phyloP scores from a whole-genome alignment of 2,329 filamentous ascomycete species.

The Podosphaera xanthii region DNA sequence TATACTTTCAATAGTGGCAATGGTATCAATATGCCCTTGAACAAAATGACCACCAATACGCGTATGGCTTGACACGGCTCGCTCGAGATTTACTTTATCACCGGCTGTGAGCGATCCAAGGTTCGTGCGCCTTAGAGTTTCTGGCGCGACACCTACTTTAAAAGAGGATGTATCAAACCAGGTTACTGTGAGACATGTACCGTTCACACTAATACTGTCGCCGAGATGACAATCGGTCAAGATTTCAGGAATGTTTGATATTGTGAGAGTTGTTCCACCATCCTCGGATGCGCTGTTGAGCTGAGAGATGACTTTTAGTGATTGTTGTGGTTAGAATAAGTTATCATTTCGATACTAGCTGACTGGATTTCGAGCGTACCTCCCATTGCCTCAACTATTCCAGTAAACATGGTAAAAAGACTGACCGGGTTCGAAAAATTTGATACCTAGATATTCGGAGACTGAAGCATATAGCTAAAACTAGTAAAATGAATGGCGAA shows the following conservation, averaged over 20 bases:
- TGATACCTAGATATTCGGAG: too few relatives aligned
- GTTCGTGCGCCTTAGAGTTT: constrained; percentile 89
- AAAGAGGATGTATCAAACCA: constrained; percentile 39
- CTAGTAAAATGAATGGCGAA: too few relatives aligned
- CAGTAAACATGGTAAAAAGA: constrained; percentile 2
- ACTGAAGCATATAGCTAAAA: too few relatives aligned
- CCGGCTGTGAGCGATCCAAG: constrained; percentile 48
- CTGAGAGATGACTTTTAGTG: constrained; percentile 47
- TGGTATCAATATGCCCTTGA: constrained; percentile 89
- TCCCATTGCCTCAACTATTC: constrained; percentile 3
- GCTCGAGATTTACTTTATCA: constrained; percentile 73
- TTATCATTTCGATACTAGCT: background rate
- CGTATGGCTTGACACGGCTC: constrained; percentile 72
- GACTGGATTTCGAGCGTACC: constrained; percentile 1
- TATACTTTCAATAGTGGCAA: constrained; percentile 49
- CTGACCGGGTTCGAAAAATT: too few relatives aligned
- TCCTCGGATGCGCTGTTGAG: constrained; percentile 63
- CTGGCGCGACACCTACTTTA: constrained; percentile 82
- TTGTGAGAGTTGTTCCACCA: constrained; percentile 76
- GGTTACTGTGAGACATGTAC: constrained; percentile 88
- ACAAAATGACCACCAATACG: constrained; percentile 98
- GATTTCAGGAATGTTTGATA: constrained; percentile 46
- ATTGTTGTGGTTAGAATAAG: constrained; percentile 1
- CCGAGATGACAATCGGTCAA: constrained; percentile 67
- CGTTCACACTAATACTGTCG: constrained; percentile 89